Base-by-base conservation (phyloP, 345 rosid genomes). In the Cardamine resedifolia region DNA sequence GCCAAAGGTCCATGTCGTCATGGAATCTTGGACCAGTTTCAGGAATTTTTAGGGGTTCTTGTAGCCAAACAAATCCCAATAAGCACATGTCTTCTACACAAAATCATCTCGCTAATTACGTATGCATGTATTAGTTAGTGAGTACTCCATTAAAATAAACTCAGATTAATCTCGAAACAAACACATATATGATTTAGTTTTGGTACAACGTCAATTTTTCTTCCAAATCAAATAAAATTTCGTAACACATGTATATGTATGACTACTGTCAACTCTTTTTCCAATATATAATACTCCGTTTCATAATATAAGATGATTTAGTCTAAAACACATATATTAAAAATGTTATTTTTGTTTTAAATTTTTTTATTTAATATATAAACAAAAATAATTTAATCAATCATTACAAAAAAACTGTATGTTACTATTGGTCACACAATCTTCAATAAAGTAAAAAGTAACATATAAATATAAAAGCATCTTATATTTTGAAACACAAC, bases 21-120 rank as follows among this genome's bases (percentile, higher is more conserved):
- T 77, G 80, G 73, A 77, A 71, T 77, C 80, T 66, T 70, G 80
- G 72, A 77, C 76, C 72, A 70, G 58, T 64, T 56, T 24, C 67
- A 71, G 43, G 75, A 64, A 71, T 71, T 77, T 70, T 51, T 71
- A 77, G 76, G 70, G 72, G 69, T 64, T 64, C 48, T 57, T 77
- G 48, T 58, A 58, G 58, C 77, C 61, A 77, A 71, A 77, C 80
- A 71, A 77, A 77, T 77, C 80, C 69, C 80, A 50, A 71, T 51
- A 75, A 50, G 45, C 77, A 64, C 71, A 61, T 52, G 70, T 75
- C 74, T 61, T 68, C 43, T 16, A 64, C 56, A 70, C 72, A 48
- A 38, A 68, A 48, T 34, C 73, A 47, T 64, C 63, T 62, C 38
- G 12, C 49, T 41, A 58, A 70, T 59, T 49, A 58, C 47, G 10